Base-by-base conservation (phyloP, 2,329 filamentous ascomycete species). In the Ciborinia camelliae region DNA sequence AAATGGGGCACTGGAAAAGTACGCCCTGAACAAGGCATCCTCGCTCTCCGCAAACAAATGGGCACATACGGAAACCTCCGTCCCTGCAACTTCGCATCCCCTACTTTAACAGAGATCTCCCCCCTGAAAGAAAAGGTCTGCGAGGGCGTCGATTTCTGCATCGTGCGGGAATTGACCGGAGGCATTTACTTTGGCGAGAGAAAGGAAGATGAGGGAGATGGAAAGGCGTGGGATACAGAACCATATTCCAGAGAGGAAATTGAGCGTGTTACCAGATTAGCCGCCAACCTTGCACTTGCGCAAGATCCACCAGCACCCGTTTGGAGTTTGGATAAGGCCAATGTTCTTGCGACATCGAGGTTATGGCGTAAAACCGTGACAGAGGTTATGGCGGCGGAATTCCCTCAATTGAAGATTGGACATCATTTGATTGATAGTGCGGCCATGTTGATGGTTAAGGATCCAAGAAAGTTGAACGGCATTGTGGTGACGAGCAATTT, bases 371-470 rank as follows among this genome's bases (percentile, higher is more conserved):
- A 90, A 81, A 90, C 90, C 2, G 90, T 97, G 52, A 87, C 85
- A 48, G 91, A 97, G 79, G 84, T 92, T 65, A 94, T 97, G 84
- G 84, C 83, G 71, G 88, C 88, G 70, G 94, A 97, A 82, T 98
- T 96, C 80, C 92, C 94, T 3, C 86, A 94, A 76, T 79, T 97
- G 53, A 86, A 90, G 80, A 80, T 96, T 51, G 86, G 88, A 70
- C 94, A 97, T 77, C 93, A 98, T 77, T 84, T 98, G 59, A 97
- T 98, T 75, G 94, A 98, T 80, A 91, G 87, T 64, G 94, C 94
- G n/a, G 94, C 94, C 70, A 97, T 98, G 93, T 82, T 97, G 72
- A 92, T 98, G 90, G 86, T 98, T 75, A 97, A 96, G 88, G 94
- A 93, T 79, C 94, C 94, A 12, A 83, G 88, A 14, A 86, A 87